Percentiles rank a stretch among this genome's conserved stretches.
Evolutionary conservation across 169 alveolate genomes (phyloP).

Genomic region (Plasmodium falciparum): DNA sequence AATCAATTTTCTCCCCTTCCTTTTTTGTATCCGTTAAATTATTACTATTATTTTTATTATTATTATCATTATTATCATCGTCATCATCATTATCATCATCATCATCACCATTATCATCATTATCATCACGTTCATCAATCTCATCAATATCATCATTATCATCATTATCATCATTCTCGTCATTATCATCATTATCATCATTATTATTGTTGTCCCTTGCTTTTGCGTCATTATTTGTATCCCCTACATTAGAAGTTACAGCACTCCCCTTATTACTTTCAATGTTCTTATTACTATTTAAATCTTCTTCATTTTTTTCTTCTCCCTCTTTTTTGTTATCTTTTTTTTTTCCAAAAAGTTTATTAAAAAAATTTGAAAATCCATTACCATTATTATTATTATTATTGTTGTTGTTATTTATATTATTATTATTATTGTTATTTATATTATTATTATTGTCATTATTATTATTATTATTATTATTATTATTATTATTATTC

Average conservation of each 20-base stretch:
- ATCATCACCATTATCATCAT: not conserved
- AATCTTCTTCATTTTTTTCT: no score
- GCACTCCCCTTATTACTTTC: no score
- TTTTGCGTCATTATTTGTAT: not conserved
- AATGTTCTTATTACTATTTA: no score
- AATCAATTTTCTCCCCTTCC: not conserved
- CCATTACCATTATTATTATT: no score
- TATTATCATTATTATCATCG: not conserved
- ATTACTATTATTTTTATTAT: not conserved
- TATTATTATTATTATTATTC: no score
- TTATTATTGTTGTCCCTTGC: not conserved
- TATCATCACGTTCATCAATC: constrained; percentile 6
- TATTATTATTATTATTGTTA: no score
- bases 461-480: no score
- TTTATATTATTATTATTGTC: no score
- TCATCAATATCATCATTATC: not conserved
- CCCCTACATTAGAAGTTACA: not conserved
- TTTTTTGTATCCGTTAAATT: not conserved
- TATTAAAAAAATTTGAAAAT: no score
- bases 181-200: not conserved
- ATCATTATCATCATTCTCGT: not conserved
- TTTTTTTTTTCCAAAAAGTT: no score
- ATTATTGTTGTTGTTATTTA: no score
- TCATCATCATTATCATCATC: not conserved
- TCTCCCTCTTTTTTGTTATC: no score